phyloP scores from a whole-genome alignment of 352 stramenopile species.

The Pythium oligandrum region DNA sequence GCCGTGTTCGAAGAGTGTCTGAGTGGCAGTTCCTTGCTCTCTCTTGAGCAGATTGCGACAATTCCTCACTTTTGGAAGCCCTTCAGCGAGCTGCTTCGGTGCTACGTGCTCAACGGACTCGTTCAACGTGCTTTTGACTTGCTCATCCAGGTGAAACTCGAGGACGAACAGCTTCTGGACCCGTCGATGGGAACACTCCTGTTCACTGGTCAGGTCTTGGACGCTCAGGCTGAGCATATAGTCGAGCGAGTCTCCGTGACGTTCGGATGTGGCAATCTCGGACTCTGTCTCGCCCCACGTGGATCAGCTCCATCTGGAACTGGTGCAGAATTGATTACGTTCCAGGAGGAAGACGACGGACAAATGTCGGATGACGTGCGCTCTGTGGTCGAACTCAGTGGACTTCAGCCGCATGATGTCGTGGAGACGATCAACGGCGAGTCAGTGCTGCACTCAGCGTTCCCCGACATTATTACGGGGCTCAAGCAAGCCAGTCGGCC shows the following conservation, averaged over 20 bases:
- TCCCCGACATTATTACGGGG: slow-evolving; percentile 23
- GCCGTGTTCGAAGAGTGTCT: slow-evolving; percentile 47
- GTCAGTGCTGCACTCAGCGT: slow-evolving; percentile 26
- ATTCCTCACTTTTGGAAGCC: slow-evolving; percentile 30
- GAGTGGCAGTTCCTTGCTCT: slow-evolving; percentile 19
- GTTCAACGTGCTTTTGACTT: slow-evolving; percentile 44
- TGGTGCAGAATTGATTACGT: slow-evolving; percentile 26
- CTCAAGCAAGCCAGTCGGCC: slow-evolving; percentile 39
- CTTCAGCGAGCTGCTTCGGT: slow-evolving; percentile 35
- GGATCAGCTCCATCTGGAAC: neutral
- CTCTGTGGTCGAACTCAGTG: slow-evolving; percentile 1
- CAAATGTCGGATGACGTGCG: neutral
- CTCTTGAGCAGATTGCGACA: slow-evolving; percentile 24
- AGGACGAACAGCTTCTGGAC: slow-evolving; percentile 37
- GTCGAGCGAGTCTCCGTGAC: slow-evolving; percentile 39
- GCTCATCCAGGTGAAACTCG: slow-evolving; percentile 33
- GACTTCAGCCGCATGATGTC: slow-evolving; percentile 23
- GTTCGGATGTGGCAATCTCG: slow-evolving; percentile 42
- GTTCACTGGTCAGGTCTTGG: slow-evolving; percentile 33
- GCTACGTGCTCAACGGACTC: slow-evolving; percentile 35
- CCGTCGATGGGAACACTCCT: slow-evolving; percentile 20
- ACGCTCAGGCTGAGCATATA: slow-evolving; percentile 25
- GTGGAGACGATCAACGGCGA: slow-evolving; percentile 48
- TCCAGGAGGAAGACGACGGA: slow-evolving; percentile 13
- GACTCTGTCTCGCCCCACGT: slow-evolving; percentile 26